Evolutionary conservation across 129 eudicot species (phyloP), one percentile per base, ranked within the genome.

Genomic region (Deinandra increscens): DNA sequence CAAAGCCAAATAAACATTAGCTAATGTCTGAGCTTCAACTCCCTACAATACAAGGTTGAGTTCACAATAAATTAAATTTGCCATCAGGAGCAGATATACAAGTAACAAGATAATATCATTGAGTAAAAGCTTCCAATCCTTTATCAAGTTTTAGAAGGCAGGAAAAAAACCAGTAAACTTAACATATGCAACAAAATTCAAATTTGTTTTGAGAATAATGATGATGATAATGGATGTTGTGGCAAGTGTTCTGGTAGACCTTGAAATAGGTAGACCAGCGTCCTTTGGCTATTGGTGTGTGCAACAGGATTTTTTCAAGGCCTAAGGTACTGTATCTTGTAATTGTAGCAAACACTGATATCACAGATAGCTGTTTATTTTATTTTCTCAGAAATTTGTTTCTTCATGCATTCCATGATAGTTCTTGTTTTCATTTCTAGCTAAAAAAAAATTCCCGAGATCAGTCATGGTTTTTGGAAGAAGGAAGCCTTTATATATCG

Each of bases 21-120:
- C 97, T 55, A 93, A 43, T 5, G 98, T 93, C 74, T 93, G 98
- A 69, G 98, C 98, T 82, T 93, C 98, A 69, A 93, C 98, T 58
- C 98, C 98, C 98, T 92, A 70, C 63, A 79, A 64, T 23, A 74
- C 14, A 82, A 75, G 73, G 60, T 33, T 61, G 55, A 80, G 68
- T 37, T 69, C 76, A 46, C 9, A 68, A 53, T 71, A 13, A 43
- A 58, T 19, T 37, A 22, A 50, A 65, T 72, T 63, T 68, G 51
- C 33, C 73, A 45, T 69, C 38, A 41, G 29, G 4, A 4, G 15
- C 34, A 50, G n/a, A 60, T 34, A 19, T 33, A 61, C 20, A n/a
- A n/a, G n/a, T n/a, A n/a, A n/a, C n/a, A 20, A 51, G 31, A 45
- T 36, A 6, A 70, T 20, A 26, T 19, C 44, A 33, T 7, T 13